These are phyloP conservation scores for Polygonum maritimum DNA, from an alignment of 148 eudicot genomes.

Conservation along the genomic window DNA sequence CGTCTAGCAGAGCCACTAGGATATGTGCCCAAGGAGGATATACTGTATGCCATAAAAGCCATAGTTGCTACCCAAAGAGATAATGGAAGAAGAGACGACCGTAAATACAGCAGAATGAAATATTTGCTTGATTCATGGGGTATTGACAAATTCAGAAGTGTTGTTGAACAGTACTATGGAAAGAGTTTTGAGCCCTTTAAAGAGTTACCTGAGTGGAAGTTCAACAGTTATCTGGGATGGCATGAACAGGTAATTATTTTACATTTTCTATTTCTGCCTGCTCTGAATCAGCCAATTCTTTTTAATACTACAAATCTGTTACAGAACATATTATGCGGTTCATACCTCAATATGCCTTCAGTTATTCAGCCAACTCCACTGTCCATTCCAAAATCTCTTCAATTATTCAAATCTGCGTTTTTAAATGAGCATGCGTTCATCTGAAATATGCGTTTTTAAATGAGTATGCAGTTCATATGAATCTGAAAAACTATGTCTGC, in stretches of 20 bases:
- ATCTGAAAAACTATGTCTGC: no score
- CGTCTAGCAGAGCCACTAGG: conserved; percentile 94
- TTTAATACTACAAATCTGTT: background rate
- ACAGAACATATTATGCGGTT: background rate
- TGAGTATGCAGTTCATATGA: no score
- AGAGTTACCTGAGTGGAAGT: conserved; percentile 94
- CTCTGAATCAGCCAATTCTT: background rate
- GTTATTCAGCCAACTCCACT: background rate
- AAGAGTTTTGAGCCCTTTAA: conserved; percentile 80
- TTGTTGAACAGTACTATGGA: conserved; percentile 84
- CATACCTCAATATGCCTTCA: background rate
- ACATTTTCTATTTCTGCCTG: background rate
- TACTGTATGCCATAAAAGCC: conserved; percentile 91
- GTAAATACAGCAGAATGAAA: conserved; percentile 92
- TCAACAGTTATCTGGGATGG: conserved; percentile 94
- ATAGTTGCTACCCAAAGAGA: conserved; percentile 94
- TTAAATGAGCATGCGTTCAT: no score
- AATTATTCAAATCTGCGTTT: no score
- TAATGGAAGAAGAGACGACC: conserved; percentile 96
- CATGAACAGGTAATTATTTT: conserved; percentile 71
- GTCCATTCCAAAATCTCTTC: background rate
- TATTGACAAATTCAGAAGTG: conserved; percentile 89
- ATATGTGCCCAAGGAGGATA: conserved; percentile 94
- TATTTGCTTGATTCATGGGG: conserved; percentile 95
- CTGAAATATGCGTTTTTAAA: no score